Base-by-base conservation (phyloP, 1,284 basidiomycete genomes). In the Schizophyllum commune region DNA sequence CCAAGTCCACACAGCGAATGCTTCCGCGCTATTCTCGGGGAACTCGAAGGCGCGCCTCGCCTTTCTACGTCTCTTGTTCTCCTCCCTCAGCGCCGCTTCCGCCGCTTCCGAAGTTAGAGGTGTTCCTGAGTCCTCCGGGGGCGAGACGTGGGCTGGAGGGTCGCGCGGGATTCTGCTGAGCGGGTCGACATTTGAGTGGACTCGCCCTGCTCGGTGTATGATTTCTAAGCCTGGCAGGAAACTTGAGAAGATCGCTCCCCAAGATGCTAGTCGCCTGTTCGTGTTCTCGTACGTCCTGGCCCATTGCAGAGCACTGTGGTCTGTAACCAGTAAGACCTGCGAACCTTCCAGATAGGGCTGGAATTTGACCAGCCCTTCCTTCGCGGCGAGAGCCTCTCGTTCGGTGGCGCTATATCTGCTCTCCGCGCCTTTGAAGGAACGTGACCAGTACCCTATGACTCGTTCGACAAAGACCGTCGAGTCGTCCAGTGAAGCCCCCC, bases 161-260 rank as follows among this genome's bases (percentile, higher is more conserved):
- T 17, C 51, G 19, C 51, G 15, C 4, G 51, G 51, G 7, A 52
- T 17, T 2, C 51, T 2, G 20, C 51, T 52, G 15, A 52, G 51
- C 3, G 71, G 71, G 61, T 73, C 71, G 4, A 73, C 70, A 56
- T 74, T 74, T 3, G 69, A 71, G 52, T 74, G 72, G 1, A 68
- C 64, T 15, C 64, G 63, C 5, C 63, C 65, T 7, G 51, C 17
- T 2, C 51, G 51, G 51, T 52, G 51, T 5, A 52, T 7, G 51
- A 52, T 52, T 17, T 52, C 51, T 7, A 52, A 7, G 3, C 51
- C 51, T 2, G 51, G 51, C 5, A 3, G 4, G 51, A 4, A 52
- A 2, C 4, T 5, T 17, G 51, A 17, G 20, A 52, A 52, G 51
- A 52, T 7, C 3, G 7, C 20, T 3, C 51, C 51, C 51, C 51